Conservation (phyloP, 116 monocot genomes). For the Phalaenopsis hybrid region DNA sequence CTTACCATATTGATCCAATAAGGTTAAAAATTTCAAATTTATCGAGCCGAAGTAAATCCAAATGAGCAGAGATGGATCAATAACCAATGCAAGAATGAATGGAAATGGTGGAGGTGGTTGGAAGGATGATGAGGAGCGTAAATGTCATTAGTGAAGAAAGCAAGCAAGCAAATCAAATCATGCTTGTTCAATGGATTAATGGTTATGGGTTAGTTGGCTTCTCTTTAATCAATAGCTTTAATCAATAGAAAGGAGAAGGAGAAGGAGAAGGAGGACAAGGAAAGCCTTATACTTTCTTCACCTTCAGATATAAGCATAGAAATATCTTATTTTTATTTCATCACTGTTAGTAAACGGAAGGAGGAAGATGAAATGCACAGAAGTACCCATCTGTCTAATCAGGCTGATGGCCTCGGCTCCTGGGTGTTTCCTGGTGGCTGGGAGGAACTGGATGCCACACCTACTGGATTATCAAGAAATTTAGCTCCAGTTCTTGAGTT, state of each 20-base stretch:
- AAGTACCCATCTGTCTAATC: background rate
- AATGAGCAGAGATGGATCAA: background rate
- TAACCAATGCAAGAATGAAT: conserved; percentile 7
- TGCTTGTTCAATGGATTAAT: conserved; percentile 6
- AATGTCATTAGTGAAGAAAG: background rate
- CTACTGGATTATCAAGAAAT: conserved; percentile 4
- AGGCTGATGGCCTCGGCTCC: background rate
- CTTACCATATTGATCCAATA: background rate
- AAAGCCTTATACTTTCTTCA: background rate
- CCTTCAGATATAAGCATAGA: background rate
- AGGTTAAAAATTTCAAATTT: background rate
- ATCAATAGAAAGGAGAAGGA: background rate
- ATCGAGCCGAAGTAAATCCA: background rate
- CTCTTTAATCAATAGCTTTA: conserved; percentile 2
- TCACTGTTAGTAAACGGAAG: background rate
- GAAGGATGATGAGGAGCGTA: background rate
- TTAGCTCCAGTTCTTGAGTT: background rate
- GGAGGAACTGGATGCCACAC: conserved; percentile 4
- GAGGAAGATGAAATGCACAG: background rate
- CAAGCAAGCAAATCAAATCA: background rate
- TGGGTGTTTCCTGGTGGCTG: background rate
- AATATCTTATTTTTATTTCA: background rate
- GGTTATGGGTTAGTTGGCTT: conserved; percentile 1
- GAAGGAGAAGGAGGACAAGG: background rate
- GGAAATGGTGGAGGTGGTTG: background rate